Evolutionary conservation across 1,284 basidiomycete species (phyloP).

Genomic region (Leccinum solheimii): DNA sequence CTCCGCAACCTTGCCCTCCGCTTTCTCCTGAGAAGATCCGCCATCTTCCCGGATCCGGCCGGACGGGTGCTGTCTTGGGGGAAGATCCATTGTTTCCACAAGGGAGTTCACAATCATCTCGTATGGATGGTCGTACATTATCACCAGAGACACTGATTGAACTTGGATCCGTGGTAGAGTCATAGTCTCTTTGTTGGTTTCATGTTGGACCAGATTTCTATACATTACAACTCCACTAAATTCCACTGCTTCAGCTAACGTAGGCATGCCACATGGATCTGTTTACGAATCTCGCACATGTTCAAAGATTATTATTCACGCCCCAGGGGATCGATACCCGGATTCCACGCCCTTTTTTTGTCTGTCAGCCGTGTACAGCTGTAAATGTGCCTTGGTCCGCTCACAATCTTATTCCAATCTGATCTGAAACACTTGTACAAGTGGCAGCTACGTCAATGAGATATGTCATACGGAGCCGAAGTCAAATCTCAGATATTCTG

Average conservation of each 20-base stretch:
- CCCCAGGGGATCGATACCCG: not conserved
- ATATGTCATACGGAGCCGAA: not conserved
- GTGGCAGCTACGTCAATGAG: not conserved
- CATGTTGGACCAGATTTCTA: constrained; percentile 20
- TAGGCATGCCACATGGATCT: constrained; percentile 9
- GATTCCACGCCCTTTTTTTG: constrained; percentile 4
- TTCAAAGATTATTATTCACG: constrained; percentile 18
- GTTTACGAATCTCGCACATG: constrained; percentile 11
- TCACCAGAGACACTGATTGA: constrained; percentile 35
- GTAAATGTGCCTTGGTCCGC: constrained; percentile 3
- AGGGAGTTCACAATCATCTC: constrained; percentile 35
- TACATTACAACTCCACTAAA: constrained; percentile 29
- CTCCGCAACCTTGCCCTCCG: constrained; percentile 31
- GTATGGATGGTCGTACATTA: constrained; percentile 31
- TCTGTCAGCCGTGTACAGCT: constrained; percentile 5
- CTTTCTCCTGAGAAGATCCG: constrained; percentile 41
- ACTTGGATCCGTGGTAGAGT: constrained; percentile 25
- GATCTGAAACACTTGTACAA: constrained; percentile 6
- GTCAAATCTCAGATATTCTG: constrained; percentile 3
- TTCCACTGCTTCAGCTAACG: constrained; percentile 37
- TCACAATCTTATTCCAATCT: not conserved
- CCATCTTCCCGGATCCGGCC: constrained; percentile 22
- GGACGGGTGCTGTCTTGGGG: constrained; percentile 23
- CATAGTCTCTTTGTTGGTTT: constrained; percentile 22
- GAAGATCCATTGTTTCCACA: constrained; percentile 30